Evolutionary conservation across 2,329 filamentous ascomycete genomes (phyloP), one percentile per base, ranked within the genome.

Genomic region (Penicillium frequentans): DNA sequence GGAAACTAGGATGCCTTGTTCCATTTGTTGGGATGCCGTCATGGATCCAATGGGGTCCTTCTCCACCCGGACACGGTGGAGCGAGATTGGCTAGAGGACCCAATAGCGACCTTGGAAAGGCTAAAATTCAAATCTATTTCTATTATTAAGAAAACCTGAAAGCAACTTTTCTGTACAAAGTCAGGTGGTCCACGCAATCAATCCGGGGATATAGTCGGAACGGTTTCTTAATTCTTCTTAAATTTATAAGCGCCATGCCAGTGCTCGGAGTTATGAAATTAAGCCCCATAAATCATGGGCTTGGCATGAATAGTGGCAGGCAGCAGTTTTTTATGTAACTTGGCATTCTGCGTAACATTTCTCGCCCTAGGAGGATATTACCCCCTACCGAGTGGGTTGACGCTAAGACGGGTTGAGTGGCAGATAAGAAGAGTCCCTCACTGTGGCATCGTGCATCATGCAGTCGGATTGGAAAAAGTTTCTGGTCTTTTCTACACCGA

Each of bases 321-420:
- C 63, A 65, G 55, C 63, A 65, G 47, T 48, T 62, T 64, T 19
- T 19, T 39, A 39, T 19, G 35, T 9, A 39, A 19, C 9, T 64
- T 58, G 13, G 45, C 35, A 19, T n/a, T 10, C n/a, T 37, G 45
- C n/a, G 14, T 39, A 10, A 39, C n/a, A 39, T 39, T 19, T 39
- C 6, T 39, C n/a, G 35, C 35, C 35, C 14, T 19, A 39, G 9
- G n/a, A 37, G 29, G 8, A 56, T 21, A 50, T 16, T 7, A 1
- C 2, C 16, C 16, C 26, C 23, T 47, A 26, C 44, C 9, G 44
- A 14, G 6, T 27, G 9, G 27, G 10, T 39, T 39, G 16, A n/a
- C 35, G n/a, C n/a, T 19, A 39, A 39, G 2, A 10, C 24, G 8
- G 16, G 1, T 31, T 39, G 9, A 10, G 9, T n/a, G 8, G 8